Percentiles rank a stretch among this genome's conserved stretches.
These are phyloP conservation scores for Botrytis cinerea DNA, from an alignment of 2,329 filamentous ascomycete species.

Conservation along the genomic window DNA sequence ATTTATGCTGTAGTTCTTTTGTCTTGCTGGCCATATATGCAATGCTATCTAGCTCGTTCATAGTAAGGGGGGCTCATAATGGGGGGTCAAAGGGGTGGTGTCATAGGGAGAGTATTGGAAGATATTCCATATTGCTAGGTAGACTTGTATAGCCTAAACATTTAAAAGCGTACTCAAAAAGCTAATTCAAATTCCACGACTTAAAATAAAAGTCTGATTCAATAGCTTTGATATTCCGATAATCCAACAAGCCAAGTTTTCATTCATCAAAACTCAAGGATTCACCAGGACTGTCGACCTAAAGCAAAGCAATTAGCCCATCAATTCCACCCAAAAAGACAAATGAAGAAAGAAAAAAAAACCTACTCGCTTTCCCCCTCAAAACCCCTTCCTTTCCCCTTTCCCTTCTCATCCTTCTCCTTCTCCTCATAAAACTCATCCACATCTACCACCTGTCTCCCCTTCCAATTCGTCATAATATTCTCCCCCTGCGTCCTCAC, in stretches of 20 bases:
- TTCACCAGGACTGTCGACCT: conserved; percentile 18
- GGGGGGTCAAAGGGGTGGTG: not conserved
- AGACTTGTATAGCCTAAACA: not conserved
- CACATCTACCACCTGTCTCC: conserved; percentile 41
- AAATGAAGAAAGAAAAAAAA: not conserved
- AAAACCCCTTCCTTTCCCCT: conserved; percentile 29
- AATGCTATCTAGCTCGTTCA: not conserved
- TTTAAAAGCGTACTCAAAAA: not conserved
- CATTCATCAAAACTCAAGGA: not conserved
- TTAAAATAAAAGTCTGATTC: not conserved
- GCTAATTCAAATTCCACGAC: not conserved
- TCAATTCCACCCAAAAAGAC: not conserved
- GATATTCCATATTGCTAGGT: not conserved
- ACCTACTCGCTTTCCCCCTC: conserved; percentile 37
- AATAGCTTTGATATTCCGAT: not conserved
- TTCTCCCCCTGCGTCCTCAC: conserved; percentile 47
- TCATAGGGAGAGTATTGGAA: not conserved
- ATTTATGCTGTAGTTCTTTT: not conserved
- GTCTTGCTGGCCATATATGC: not conserved
- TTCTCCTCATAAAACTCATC: conserved; percentile 34
- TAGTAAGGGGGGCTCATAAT: not conserved
- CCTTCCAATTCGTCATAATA: conserved; percentile 40
- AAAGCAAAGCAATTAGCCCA: not conserved
- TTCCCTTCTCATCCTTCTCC: conserved; percentile 28
- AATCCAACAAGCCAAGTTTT: not conserved